phyloP scores from a whole-genome alignment of 2,329 filamentous ascomycete species.

The Colletotrichum acutatum region DNA sequence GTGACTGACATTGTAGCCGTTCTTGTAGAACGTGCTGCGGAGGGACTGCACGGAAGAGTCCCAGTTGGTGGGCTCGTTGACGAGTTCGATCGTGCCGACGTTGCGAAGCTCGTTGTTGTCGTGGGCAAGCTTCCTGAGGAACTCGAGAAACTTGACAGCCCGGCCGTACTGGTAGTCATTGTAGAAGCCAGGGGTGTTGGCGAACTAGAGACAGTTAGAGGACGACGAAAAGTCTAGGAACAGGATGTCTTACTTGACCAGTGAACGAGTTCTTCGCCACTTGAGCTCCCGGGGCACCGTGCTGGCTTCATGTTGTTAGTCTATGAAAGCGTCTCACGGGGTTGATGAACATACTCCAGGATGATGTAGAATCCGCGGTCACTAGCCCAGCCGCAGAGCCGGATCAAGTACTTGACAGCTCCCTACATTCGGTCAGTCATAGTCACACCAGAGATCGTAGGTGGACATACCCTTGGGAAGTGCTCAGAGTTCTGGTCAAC shows the following conservation, averaged over 20 bases:
- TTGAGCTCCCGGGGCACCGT: slow-evolving; percentile 63
- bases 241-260: slow-evolving; percentile 46
- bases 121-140: slow-evolving; percentile 65
- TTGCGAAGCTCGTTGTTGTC: slow-evolving; percentile 58
- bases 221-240: neutral
- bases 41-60: slow-evolving; percentile 46
- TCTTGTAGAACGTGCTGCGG: slow-evolving; percentile 58
- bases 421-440: slow-evolving; percentile 43
- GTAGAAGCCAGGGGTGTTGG: slow-evolving; percentile 62
- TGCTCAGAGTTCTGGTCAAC: slow-evolving; percentile 59
- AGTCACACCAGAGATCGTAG: accelerated
- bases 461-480: slow-evolving; percentile 51
- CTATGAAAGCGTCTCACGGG: neutral
- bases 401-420: slow-evolving; percentile 57
- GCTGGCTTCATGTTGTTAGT: slow-evolving; percentile 43
- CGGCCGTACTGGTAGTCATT: slow-evolving; percentile 66
- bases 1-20: slow-evolving; percentile 44
- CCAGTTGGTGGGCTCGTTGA: slow-evolving; percentile 65
- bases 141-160: slow-evolving; percentile 64
- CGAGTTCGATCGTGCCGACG: slow-evolving; percentile 68
- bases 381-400: slow-evolving; percentile 59
- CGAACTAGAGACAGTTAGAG: slow-evolving; percentile 31
- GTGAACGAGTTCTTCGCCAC: slow-evolving; percentile 57
- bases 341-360: slow-evolving; percentile 47
- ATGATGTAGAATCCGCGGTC: slow-evolving; percentile 64